phyloP scores from a whole-genome alignment of 306 rosid species.

The Castanea sativa region DNA sequence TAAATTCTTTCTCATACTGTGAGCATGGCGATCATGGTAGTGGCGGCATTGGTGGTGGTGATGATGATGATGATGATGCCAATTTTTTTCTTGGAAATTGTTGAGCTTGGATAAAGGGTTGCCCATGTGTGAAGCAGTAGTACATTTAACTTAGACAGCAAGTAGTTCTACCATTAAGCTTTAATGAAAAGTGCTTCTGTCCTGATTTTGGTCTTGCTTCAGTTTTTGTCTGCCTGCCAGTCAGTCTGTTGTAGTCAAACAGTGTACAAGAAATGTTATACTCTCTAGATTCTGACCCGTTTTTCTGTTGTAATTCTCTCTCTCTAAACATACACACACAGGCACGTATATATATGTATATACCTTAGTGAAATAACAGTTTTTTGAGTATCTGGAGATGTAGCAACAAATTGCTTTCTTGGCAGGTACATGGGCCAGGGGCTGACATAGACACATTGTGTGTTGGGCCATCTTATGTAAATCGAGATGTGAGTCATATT shows the following conservation, averaged over 20 bases:
- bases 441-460: conserved; percentile 81
- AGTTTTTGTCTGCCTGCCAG: background rate
- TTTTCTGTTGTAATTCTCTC: background rate
- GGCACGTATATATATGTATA: background rate
- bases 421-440: conserved; percentile 93
- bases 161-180: background rate
- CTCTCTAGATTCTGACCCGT: background rate
- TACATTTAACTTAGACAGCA: background rate
- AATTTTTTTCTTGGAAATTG: background rate
- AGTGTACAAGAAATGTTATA: background rate
- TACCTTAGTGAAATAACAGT: background rate
- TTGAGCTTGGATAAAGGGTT: background rate
- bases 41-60: background rate
- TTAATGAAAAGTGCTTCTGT: background rate
- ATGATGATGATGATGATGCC: background rate
- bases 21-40: background rate
- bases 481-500: conserved; percentile 61
- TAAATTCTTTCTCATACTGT: background rate
- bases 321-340: background rate
- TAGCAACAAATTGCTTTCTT: conserved; percentile 19
- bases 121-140: background rate
- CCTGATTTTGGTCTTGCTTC: background rate
- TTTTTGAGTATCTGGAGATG: conserved; percentile 6
- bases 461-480: conserved; percentile 89
- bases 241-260: background rate